Conservation (phyloP, 2,329 filamentous ascomycete species). For the Coniochaeta pulveracea region DNA sequence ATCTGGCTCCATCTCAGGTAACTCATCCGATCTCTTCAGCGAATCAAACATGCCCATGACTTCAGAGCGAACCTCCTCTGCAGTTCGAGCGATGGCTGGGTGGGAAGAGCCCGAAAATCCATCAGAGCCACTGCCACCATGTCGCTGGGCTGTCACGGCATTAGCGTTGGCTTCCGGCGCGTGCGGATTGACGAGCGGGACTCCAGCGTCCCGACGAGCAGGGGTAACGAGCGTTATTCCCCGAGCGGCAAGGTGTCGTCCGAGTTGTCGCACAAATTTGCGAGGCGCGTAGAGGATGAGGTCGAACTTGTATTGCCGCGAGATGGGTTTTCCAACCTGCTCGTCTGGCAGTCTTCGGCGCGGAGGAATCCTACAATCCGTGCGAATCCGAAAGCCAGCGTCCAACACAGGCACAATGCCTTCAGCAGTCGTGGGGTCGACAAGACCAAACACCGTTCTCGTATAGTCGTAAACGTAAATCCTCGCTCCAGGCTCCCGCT, state of each 20-base stretch:
- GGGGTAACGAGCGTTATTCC: constrained; percentile 58
- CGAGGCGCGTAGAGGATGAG: constrained; percentile 72
- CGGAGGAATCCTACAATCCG: constrained; percentile 58
- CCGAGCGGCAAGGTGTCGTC: constrained; percentile 52
- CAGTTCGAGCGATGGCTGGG: constrained; percentile 43
- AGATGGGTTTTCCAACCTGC: constrained; percentile 48
- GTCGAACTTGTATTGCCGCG: constrained; percentile 50
- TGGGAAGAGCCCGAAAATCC: constrained; percentile 11
- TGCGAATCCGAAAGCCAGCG: constrained; percentile 52
- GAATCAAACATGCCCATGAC: constrained; percentile 83
- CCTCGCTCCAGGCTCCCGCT: constrained; percentile 40
- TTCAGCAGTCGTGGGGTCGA: constrained; percentile 56
- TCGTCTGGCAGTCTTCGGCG: constrained; percentile 56
- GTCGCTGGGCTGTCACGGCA: constrained; percentile 16
- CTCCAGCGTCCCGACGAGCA: constrained; percentile 53
- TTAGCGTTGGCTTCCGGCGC: constrained; percentile 29
- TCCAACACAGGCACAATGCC: constrained; percentile 68
- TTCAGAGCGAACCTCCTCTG: constrained; percentile 78
- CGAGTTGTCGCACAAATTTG: constrained; percentile 53
- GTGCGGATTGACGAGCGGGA: constrained; percentile 71
- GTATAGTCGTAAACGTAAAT: constrained; percentile 68
- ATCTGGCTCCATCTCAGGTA: constrained; percentile 62
- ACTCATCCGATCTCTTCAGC: constrained; percentile 61
- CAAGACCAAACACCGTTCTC: constrained; percentile 59
- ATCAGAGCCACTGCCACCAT: constrained; percentile 9